A percentile compares a stretch with the other conserved stretches of the same genome.
Evolutionary conservation across 352 stramenopile genomes (phyloP).

Genomic region (Phytophthora pisi): DNA sequence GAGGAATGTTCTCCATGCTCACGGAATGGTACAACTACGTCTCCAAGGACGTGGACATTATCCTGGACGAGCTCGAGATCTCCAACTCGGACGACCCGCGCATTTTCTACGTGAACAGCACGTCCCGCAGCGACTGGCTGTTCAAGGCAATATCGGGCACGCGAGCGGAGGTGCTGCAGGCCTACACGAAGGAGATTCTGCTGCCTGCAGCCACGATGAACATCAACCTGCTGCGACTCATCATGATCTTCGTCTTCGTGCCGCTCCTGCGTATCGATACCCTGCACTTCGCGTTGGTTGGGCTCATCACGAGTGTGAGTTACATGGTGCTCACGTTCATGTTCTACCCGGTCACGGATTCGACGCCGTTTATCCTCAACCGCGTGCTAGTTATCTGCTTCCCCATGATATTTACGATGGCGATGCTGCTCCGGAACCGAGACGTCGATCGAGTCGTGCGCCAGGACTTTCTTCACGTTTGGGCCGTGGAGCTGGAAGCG

Average conservation of each 20-base stretch:
- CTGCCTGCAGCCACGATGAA: constrained; percentile 77
- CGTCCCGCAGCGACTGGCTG: constrained; percentile 46
- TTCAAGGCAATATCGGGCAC: constrained; percentile 67
- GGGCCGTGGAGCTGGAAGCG: constrained; percentile 74
- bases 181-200: constrained; percentile 70
- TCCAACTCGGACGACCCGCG: constrained; percentile 28
- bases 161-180: constrained; percentile 57
- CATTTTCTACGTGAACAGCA: constrained; percentile 72
- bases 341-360: constrained; percentile 74
- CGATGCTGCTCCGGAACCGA: constrained; percentile 76
- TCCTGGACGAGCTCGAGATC: constrained; percentile 68
- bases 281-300: constrained; percentile 65
- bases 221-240: constrained; percentile 77
- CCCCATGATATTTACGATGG: constrained; percentile 63
- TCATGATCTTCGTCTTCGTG: constrained; percentile 81
- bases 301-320: constrained; percentile 54
- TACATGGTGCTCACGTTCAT: constrained; percentile 68
- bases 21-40: constrained; percentile 83
- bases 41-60: constrained; percentile 63
- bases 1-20: constrained; percentile 87
- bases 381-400: constrained; percentile 72
- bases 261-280: constrained; percentile 80
- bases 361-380: constrained; percentile 68
- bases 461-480: constrained; percentile 82
- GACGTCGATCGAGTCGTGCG: constrained; percentile 81